Evolutionary conservation across 306 rosid genomes (phyloP), one percentile per base, ranked within the genome.

Genomic region (Sesbania bispinosa): DNA sequence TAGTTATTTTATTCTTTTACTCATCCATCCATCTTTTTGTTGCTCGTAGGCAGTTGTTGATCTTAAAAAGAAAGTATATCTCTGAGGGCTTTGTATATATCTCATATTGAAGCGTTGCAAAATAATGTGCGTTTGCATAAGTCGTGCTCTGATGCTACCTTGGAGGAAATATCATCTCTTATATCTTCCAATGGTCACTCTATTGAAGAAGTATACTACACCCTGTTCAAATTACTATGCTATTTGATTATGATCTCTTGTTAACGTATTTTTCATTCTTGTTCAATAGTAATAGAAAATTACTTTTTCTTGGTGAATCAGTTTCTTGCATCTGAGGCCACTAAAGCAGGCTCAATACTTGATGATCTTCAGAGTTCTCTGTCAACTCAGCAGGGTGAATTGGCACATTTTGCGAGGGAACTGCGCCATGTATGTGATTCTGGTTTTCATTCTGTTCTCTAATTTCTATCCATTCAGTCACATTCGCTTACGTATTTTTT

Each of bases 71-170:
- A 91, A 86, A 77, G 82, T 91, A 67, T 82, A 47, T 76, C 81
- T 65, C 74, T 89, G 27, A 89, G 90, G 86, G 63, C 79, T 32
- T 67, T 85, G 81, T 92, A 83, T 64, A 39, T 71, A 57, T 77
- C 82, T 20, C 82, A 95, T 69, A 68, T 88, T 13, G 96, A 95
- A 81, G 96, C 88, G 20, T 78, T 86, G 72, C 93, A 92, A 83
- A 95, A 95, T 80, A 93, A 89, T 62, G 97, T 95, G 67, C 89
- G 90, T 65, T 88, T 95, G 83, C 97, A 92, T 81, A 84, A 74
- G 80, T 90, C 99, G 1, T 64, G 61, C 81, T 92, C 96, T 16
- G 82, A 89, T 81, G 93, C 96, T 79, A 71, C 81, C 39, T 75
- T 95, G 45, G 93, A 85, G 75, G 96, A 95, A 74, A 60, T 95